These are phyloP conservation scores for Salpingoeca rosetta DNA, from an alignment of 78 protist genomes.

Conservation along the genomic window DNA sequence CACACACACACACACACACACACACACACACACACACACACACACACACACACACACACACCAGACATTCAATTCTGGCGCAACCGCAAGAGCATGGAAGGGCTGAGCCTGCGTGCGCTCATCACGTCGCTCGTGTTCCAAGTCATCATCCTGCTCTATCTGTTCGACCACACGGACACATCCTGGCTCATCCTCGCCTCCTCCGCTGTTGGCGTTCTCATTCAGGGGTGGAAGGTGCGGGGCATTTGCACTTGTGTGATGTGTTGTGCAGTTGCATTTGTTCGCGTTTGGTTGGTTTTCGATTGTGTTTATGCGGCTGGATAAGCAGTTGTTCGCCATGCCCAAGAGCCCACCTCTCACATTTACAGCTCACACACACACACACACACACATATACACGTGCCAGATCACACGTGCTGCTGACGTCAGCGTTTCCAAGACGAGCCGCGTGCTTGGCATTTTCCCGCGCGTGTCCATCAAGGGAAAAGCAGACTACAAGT, in stretches of 20 bases:
- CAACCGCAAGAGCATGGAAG: conserved; percentile 64
- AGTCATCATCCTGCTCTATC: conserved; percentile 79
- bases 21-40: background rate
- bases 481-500: conserved; percentile 27
- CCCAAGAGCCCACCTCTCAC: too few species aligned
- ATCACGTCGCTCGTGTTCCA: conserved; percentile 19
- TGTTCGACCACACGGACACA: conserved; percentile 78
- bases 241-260: too few species aligned
- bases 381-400: too few species aligned
- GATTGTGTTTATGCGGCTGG: too few species aligned
- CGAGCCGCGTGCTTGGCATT: background rate
- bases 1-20: background rate
- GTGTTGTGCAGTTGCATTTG: too few species aligned
- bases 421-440: too few species aligned
- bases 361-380: too few species aligned
- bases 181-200: conserved; percentile 54
- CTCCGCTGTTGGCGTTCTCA: conserved; percentile 50
- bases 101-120: conserved; percentile 73
- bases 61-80: conserved; percentile 87
- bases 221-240: conserved; percentile 83
- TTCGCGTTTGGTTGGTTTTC: too few species aligned
- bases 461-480: background rate
- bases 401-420: too few species aligned
- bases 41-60: background rate
- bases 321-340: too few species aligned